Evolutionary conservation across 192 early-diverging fungal genomes (phyloP), one percentile per base, ranked within the genome.

Genomic region (Umbelopsis sp.): DNA sequence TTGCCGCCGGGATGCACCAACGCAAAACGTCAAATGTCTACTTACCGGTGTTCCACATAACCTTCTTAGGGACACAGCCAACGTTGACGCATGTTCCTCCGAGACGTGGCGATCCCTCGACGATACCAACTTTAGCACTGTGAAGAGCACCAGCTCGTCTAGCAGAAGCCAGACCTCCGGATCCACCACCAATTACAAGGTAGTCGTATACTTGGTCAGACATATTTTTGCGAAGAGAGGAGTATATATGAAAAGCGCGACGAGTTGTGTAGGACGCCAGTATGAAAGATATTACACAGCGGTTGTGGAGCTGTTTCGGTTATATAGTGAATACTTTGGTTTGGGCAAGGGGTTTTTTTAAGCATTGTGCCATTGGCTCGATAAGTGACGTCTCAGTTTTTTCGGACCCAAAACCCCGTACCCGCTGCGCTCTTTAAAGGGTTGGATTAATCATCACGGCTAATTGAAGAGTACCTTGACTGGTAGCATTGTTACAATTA

Each of bases 51-150:
- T 94, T 95, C 92, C 94, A 98, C 93, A 96, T 98, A 68, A 98
- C 90, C 77, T 94, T 94, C 83, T 94, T 94, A 46, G 93, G 93
- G 45, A 94, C 93, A 68, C 93, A 94, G 68, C 95, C 95, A 41
- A 96, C 94, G 71, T 97, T 99, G 61, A 99, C 97, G 74, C 96
- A 99, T 35, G 96, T 92, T 22, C 91, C 92, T 71, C 92, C 92
- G 65, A 94, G 83, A 27, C 88, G 86, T n/a, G 87, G 85, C 64
- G 84, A 85, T 66, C 78, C 85, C 69, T 99, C 97, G 61, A 99
- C 85, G 30, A 99, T 77, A 46, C 89, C 95, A 3, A 97, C 96
- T 73, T 93, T 93, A 66, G 93, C 92, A 37, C 95, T 95, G 74
- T 98, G 93, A 22, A 88, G 84, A 9, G 93, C 94, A 47, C 68